Evolutionary conservation across 2,329 filamentous ascomycete genomes (phyloP).

Genomic region (Penicillium sp.): DNA sequence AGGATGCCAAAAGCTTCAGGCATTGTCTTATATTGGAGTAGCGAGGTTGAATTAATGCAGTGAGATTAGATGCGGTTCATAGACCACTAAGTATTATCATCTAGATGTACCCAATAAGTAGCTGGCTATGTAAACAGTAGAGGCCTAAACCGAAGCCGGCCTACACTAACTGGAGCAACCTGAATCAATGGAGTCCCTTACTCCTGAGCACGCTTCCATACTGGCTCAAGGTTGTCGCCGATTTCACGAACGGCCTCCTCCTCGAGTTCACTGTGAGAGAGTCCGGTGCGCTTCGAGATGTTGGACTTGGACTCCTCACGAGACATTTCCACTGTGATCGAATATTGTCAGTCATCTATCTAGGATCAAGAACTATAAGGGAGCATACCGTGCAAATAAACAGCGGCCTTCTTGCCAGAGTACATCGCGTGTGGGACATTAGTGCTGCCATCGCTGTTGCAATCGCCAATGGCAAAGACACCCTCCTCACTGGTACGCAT

Average conservation of each 20-base stretch:
- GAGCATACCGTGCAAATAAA: conserved; percentile 55
- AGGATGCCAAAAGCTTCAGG: neutral
- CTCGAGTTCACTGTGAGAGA: conserved; percentile 23
- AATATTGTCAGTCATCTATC: neutral
- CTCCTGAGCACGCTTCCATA: conserved; percentile 19
- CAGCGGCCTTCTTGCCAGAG: conserved; percentile 57
- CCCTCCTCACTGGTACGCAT: conserved; percentile 53
- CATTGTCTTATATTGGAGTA: neutral
- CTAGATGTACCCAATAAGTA: neutral
- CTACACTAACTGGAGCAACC: too few relatives aligned
- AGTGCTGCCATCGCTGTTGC: conserved; percentile 58
- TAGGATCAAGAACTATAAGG: conserved; percentile 1
- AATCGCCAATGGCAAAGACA: conserved; percentile 59
- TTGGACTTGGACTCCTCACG: conserved; percentile 29
- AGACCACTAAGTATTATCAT: neutral
- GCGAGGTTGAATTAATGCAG: neutral
- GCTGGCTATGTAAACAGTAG: neutral
- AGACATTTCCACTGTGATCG: conserved; percentile 29
- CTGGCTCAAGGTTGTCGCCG: conserved; percentile 29
- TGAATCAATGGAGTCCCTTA: neutral
- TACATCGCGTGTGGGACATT: conserved; percentile 62
- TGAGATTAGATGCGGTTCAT: too few relatives aligned
- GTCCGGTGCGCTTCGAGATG: conserved; percentile 27
- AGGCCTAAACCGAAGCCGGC: too few relatives aligned
- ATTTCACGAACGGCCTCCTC: conserved; percentile 28